Percentiles rank a stretch among this genome's conserved stretches.
Evolutionary conservation across 1,284 basidiomycete species (phyloP).

Genomic region (Papiliotrema laurentii): DNA sequence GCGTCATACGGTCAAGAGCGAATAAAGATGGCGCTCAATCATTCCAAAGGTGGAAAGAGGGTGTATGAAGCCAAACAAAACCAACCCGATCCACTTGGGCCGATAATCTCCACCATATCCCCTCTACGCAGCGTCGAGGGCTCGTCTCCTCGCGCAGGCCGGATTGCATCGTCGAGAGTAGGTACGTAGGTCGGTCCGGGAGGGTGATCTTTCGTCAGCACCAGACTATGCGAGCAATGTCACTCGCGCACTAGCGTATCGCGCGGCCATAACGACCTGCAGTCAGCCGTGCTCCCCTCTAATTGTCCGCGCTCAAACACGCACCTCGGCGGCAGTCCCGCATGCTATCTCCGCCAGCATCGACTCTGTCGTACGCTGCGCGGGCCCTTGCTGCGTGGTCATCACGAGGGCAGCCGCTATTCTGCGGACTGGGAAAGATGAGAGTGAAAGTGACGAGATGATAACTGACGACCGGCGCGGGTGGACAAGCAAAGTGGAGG

Average conservation of each 20-base stretch:
- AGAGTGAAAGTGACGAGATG: background rate
- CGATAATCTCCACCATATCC: slow-evolving; percentile 44
- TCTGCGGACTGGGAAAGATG: background rate
- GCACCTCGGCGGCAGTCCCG: slow-evolving; percentile 33
- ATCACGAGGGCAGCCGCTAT: background rate
- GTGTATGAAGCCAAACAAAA: too few species aligned
- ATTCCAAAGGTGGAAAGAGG: too few species aligned
- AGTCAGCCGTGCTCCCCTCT: background rate
- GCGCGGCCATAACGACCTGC: slow-evolving; percentile 26
- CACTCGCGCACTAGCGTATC: slow-evolving; percentile 29
- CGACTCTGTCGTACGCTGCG: slow-evolving; percentile 8
- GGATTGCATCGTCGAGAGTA: slow-evolving; percentile 32
- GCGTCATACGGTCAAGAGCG: too few species aligned
- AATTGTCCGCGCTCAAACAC: too few species aligned
- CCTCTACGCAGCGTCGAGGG: slow-evolving; percentile 39
- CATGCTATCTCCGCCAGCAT: slow-evolving; percentile 26
- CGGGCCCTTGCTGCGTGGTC: background rate
- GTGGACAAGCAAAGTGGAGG: slow-evolving; percentile 8
- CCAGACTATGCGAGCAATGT: background rate
- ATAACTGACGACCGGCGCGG: background rate
- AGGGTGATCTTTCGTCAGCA: slow-evolving; percentile 25
- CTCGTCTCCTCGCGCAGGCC: slow-evolving; percentile 25
- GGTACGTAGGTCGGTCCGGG: slow-evolving; percentile 42
- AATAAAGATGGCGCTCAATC: too few species aligned
- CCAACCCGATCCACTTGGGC: slow-evolving; percentile 41